Percentiles rank a stretch among this genome's conserved stretches.
Conservation (phyloP, 2,329 filamentous ascomycete genomes). For the Pseudocercospora macadamiae region DNA sequence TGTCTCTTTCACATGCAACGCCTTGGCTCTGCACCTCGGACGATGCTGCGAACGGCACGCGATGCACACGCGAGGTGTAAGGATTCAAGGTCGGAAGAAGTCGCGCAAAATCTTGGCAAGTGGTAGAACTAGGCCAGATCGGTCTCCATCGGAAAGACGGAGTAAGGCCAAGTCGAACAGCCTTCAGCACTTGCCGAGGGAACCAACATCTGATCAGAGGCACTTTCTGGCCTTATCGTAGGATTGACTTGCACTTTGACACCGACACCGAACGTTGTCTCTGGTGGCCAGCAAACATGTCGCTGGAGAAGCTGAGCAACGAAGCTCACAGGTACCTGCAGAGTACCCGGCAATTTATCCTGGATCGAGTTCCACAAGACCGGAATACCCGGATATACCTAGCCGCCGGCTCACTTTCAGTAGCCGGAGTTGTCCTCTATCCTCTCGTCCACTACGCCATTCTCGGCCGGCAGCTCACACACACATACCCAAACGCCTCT, state of each 20-base stretch:
- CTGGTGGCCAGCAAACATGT: background rate
- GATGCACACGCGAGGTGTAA: background rate
- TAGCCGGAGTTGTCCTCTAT: slow-evolving; percentile 24
- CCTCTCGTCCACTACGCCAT: slow-evolving; percentile 23
- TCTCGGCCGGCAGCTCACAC: slow-evolving; percentile 25
- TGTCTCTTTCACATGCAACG: background rate
- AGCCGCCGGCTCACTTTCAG: slow-evolving; percentile 18
- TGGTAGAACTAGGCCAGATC: background rate
- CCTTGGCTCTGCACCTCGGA: background rate
- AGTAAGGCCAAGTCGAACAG: slow-evolving; percentile 2
- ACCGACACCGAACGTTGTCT: background rate
- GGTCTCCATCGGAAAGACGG: background rate
- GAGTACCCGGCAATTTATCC: slow-evolving; percentile 10
- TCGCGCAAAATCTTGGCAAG: background rate
- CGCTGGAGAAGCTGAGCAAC: slow-evolving; percentile 3
- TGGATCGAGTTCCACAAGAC: slow-evolving; percentile 20
- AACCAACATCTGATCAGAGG: background rate
- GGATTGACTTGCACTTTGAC: background rate
- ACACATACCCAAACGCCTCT: slow-evolving; percentile 22
- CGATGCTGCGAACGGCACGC: background rate
- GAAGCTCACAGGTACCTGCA: slow-evolving; percentile 16
- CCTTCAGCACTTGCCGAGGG: slow-evolving; percentile 4
- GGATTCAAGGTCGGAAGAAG: background rate
- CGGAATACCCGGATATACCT: slow-evolving; percentile 24
- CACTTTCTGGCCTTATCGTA: background rate